Conservation (phyloP, 805 yeast genomes). For the Blastobotrys americana region DNA sequence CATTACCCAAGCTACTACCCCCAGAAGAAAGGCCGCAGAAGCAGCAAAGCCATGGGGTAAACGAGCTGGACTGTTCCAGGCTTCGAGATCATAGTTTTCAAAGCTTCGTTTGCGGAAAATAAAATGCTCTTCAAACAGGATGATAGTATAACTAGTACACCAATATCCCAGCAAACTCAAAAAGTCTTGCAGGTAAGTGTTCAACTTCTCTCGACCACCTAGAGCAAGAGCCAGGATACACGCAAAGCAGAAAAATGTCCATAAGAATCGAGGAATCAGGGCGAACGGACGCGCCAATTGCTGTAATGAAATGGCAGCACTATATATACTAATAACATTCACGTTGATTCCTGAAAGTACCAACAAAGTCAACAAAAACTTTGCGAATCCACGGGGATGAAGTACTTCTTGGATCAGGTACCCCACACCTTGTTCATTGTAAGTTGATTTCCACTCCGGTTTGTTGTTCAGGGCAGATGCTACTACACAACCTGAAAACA, state of each 20-base stretch:
- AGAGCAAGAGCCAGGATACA: conserved; percentile 5
- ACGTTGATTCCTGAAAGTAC: conserved; percentile 9
- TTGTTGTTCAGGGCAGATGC: conserved; percentile 8
- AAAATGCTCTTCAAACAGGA: conserved; percentile 9
- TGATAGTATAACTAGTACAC: conserved; percentile 6
- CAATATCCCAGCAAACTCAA: conserved; percentile 8
- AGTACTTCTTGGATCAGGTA: conserved; percentile 10
- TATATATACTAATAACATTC: conserved; percentile 5
- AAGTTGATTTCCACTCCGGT: conserved; percentile 6
- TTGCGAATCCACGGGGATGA: conserved; percentile 8
- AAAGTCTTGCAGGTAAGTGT: conserved; percentile 9
- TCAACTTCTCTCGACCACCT: conserved; percentile 7
- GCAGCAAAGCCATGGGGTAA: conserved; percentile 8
- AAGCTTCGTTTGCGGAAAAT: conserved; percentile 8
- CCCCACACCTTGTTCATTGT: conserved; percentile 6
- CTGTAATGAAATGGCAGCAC: conserved; percentile 7
- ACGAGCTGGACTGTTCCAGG: conserved; percentile 7
- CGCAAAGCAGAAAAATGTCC: conserved; percentile 7
- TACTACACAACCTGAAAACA: conserved; percentile 10
- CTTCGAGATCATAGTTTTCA: conserved; percentile 9
- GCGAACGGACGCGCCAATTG: conserved; percentile 6
- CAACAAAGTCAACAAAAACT: conserved; percentile 6
- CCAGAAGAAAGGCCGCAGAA: conserved; percentile 7
- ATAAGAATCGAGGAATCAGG: conserved; percentile 6
- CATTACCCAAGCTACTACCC: conserved; percentile 8